Conservation (phyloP, 208 protist species). For the Acanthamoeba triangularis region DNA sequence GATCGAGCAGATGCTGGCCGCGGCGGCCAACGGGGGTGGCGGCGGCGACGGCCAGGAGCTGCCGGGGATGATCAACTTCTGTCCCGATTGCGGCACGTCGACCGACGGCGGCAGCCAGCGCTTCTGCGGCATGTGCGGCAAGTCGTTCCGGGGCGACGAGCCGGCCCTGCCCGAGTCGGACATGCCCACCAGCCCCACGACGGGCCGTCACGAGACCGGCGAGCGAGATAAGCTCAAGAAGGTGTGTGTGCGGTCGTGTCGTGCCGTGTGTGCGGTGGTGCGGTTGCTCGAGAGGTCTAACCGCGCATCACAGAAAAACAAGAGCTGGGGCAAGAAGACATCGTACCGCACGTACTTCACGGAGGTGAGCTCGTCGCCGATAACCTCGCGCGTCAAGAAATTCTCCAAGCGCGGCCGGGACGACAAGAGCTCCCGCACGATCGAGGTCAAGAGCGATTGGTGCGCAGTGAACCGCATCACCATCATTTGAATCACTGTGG, state of each 20-base stretch:
- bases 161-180: neutral
- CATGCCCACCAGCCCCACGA: neutral
- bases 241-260: neutral
- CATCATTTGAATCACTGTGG: neutral
- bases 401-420: neutral
- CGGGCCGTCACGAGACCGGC: neutral
- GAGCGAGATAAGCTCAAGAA: neutral
- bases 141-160: slow-evolving; percentile 17
- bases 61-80: neutral
- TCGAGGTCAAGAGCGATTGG: neutral
- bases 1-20: neutral
- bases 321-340: slow-evolving; percentile 20
- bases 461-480: neutral
- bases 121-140: slow-evolving; percentile 22
- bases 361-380: neutral
- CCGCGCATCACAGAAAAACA: neutral
- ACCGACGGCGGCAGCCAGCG: neutral
- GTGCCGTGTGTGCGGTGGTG: neutral
- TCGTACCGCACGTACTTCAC: slow-evolving; percentile 1
- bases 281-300: no score
- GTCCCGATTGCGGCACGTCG: neutral
- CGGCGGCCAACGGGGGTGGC: neutral
- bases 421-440: slow-evolving; percentile 13
- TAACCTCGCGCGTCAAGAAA: neutral
- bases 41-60: neutral